These are phyloP conservation scores for Coffea eugenioides DNA, from an alignment of 257 asterid genomes.

Conservation along the genomic window DNA sequence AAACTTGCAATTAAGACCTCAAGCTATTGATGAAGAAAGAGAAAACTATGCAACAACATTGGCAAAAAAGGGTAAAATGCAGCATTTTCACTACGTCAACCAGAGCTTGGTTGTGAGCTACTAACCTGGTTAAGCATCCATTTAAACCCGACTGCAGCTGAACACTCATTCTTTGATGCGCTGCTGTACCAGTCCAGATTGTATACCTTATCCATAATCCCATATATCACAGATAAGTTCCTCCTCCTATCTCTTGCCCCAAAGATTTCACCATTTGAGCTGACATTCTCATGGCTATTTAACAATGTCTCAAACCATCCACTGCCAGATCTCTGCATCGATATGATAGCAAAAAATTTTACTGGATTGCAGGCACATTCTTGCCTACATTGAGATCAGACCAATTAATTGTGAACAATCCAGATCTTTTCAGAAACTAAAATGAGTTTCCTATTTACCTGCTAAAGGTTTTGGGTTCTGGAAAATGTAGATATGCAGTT, in stretches of 20 bases:
- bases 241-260: conserved; percentile 49
- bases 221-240: conserved; percentile 43
- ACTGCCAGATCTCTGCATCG: conserved; percentile 93
- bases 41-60: neutral
- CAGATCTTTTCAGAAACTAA: neutral
- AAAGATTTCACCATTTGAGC: conserved; percentile 82
- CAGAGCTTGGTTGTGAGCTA: neutral
- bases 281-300: conserved; percentile 67
- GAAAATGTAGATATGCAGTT: conserved; percentile 57
- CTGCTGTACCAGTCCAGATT: conserved; percentile 65
- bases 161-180: conserved; percentile 79
- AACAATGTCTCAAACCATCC: conserved; percentile 92
- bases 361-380: conserved; percentile 89
- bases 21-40: neutral
- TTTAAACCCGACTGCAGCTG: conserved; percentile 85
- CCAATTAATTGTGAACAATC: neutral
- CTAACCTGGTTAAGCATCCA: conserved; percentile 96
- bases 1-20: neutral
- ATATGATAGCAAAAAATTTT: conserved; percentile 55
- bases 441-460: conserved; percentile 36
- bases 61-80: no score
- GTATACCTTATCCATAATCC: conserved; percentile 52
- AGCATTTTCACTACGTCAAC: neutral
- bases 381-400: conserved; percentile 40
- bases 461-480: conserved; percentile 56